Conservation (phyloP, 179 eudicot genomes). For the Carnegiea gigantea region DNA sequence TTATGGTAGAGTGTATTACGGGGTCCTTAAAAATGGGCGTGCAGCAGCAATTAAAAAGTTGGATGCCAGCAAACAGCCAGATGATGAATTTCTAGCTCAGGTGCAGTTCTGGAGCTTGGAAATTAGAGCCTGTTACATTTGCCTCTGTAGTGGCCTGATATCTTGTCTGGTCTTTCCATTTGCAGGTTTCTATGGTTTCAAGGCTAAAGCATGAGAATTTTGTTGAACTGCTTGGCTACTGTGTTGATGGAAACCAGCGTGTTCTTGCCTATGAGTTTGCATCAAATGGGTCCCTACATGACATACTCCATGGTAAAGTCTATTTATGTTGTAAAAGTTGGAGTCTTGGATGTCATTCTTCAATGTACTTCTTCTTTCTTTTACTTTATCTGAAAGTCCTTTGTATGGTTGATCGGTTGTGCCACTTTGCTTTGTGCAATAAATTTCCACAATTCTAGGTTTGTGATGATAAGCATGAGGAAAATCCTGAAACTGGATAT, state of each 20-base stretch:
- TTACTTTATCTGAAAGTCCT: background rate
- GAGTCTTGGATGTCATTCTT: background rate
- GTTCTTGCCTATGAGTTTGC: conserved; percentile 44
- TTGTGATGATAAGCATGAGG: background rate
- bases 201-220: conserved; percentile 37
- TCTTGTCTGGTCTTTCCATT: conserved; percentile 1
- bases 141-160: background rate
- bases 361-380: background rate
- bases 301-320: conserved; percentile 37
- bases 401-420: background rate
- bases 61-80: conserved; percentile 87
- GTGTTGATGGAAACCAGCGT: conserved; percentile 36
- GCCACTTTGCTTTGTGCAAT: background rate
- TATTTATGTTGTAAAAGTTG: background rate
- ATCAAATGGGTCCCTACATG: conserved; percentile 38
- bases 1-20: conserved; percentile 86
- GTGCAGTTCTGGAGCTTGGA: conserved; percentile 26
- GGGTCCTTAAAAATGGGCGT: conserved; percentile 60
- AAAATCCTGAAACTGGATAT: background rate
- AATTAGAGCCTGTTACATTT: background rate
- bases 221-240: conserved; percentile 39
- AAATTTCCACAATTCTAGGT: background rate
- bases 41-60: conserved; percentile 83
- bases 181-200: conserved; percentile 42
- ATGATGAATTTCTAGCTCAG: conserved; percentile 83